Evolutionary conservation across 306 rosid genomes (phyloP), one percentile per base, ranked within the genome.

Genomic region (Lagenaria siceraria): DNA sequence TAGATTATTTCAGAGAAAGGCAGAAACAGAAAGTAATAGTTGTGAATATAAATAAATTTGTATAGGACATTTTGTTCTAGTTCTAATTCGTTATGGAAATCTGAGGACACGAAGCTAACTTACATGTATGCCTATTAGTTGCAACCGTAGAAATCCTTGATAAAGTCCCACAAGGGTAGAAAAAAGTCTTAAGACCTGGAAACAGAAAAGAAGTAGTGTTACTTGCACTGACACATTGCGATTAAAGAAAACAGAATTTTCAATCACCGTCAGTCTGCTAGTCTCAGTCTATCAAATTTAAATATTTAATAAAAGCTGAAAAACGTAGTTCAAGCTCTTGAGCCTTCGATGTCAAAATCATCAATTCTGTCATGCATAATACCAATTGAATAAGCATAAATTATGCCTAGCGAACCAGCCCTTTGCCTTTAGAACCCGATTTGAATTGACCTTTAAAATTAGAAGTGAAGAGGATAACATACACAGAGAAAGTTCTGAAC

Each of bases 81-180:
- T 43, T 69, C 54, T 21, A 72, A 48, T 29, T 72, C 13, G 2
- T 70, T 48, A 15, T 11, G 40, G 38, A 48, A 48, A 70, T 46
- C 38, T 17, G 13, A 70, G 25, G 56, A 43, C 36, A 24, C 15
- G 4, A 43, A 78, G 81, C 12, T 12, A 81, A 92, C 99, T 95
- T 85, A 96, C 99, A 92, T 69, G 90, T 89, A 78, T 87, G 91
- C 85, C 93, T 90, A 89, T 88, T 83, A 17, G 79, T 86, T 84
- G 97, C 99, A 58, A 92, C 97, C 12, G 89, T 81, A 33, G 98
- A 93, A 80, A 96, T 92, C 89, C 82, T 96, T 49, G 99, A 86
- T 81, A 96, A 86, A 63, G 99, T 92, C 74, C 98, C 99, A 59
- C 99, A 96, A 80, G 99, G 99, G 77, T 75, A 96, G 89, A 90